Conservation (phyloP, 176 grass and related monocot species). For the Dactylis glomerata region DNA sequence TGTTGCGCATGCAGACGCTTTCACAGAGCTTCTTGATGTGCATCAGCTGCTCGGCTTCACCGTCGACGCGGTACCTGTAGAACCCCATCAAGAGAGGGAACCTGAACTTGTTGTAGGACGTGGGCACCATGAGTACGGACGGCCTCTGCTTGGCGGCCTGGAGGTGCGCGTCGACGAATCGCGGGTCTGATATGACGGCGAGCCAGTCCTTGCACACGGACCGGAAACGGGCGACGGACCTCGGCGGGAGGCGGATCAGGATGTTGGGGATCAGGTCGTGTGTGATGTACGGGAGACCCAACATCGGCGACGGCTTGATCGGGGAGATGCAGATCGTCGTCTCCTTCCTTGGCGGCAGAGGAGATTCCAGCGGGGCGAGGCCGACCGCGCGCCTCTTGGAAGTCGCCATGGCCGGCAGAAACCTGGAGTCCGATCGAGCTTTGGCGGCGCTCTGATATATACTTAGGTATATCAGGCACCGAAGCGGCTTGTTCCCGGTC, state of each 20-base stretch:
- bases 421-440: background rate
- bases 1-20: background rate
- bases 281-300: background rate
- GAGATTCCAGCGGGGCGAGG: background rate
- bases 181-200: background rate
- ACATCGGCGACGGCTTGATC: background rate
- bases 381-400: background rate
- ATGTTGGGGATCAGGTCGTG: background rate
- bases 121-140: background rate
- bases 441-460: too few species aligned
- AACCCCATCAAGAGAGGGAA: background rate
- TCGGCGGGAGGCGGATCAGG: background rate
- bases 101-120: background rate
- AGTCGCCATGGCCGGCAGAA: background rate
- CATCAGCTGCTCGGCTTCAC: background rate
- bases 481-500: too few species aligned
- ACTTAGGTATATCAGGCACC: too few species aligned
- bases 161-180: background rate
- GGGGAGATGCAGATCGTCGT: background rate
- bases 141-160: background rate
- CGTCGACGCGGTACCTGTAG: background rate
- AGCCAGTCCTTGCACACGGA: background rate
- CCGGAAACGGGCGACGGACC: background rate
- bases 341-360: background rate
- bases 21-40: background rate